Conservation (phyloP, 2,329 filamentous ascomycete species). For the Rachicladosporium sp. region DNA sequence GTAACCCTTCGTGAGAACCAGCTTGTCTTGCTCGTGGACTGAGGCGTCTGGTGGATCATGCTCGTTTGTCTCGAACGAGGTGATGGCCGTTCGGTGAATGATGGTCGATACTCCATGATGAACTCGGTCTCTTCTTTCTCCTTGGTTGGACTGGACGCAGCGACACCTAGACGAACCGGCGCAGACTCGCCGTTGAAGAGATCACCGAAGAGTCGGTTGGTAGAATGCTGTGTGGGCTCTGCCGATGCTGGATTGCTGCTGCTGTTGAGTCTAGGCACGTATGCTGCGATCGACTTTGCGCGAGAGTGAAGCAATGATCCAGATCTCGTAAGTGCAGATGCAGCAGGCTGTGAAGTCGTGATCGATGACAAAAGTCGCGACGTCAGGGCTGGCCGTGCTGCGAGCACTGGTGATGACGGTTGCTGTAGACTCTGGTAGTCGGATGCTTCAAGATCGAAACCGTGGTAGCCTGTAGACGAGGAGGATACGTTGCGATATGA, state of each 20-base stretch:
- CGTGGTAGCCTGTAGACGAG: no score
- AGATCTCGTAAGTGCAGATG: conserved; percentile 18
- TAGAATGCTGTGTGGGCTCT: conserved; percentile 1
- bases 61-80: conserved; percentile 8
- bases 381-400: conserved; percentile 14
- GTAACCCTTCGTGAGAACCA: conserved; percentile 23
- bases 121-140: conserved; percentile 20
- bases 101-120: conserved; percentile 24
- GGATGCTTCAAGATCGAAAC: no score
- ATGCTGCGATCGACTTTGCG: conserved; percentile 20
- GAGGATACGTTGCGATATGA: no score
- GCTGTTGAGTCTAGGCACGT: conserved; percentile 17
- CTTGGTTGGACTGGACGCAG: conserved; percentile 17
- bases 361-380: conserved; percentile 16
- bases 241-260: conserved; percentile 6
- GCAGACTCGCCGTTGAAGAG: conserved; percentile 24
- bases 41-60: conserved; percentile 3
- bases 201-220: conserved; percentile 17
- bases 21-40: conserved; percentile 9
- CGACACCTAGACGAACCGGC: conserved; percentile 20
- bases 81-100: conserved; percentile 20
- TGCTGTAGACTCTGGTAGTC: no score
- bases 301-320: conserved; percentile 18
- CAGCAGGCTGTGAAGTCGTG: conserved; percentile 17
- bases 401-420: no score